phyloP scores from a whole-genome alignment of 2,329 filamentous ascomycete genomes.

The Pseudogymnoascus sp. region DNA sequence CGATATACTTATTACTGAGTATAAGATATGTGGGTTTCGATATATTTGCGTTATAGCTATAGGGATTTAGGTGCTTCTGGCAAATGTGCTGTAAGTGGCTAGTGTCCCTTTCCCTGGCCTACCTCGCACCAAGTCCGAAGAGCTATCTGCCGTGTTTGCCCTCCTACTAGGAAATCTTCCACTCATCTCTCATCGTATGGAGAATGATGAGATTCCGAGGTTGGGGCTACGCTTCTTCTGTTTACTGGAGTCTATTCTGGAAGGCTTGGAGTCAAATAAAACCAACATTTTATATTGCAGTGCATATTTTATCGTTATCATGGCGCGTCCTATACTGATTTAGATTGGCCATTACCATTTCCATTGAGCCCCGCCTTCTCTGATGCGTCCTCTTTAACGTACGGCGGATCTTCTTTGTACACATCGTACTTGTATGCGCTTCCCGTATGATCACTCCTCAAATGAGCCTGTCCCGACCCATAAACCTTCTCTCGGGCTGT shows the following conservation, averaged over 20 bases:
- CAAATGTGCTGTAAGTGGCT: not conserved
- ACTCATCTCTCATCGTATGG: constrained; percentile 18
- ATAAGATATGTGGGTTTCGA: not conserved
- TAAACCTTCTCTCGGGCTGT: constrained; percentile 54
- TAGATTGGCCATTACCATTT: not conserved
- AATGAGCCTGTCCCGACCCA: constrained; percentile 45
- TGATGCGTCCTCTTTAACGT: constrained; percentile 34
- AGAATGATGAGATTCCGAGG: constrained; percentile 9
- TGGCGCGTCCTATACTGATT: not conserved
- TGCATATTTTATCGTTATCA: not conserved
- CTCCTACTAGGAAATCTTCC: constrained; percentile 17
- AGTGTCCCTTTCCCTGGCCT: constrained; percentile 12
- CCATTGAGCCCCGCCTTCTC: not conserved
- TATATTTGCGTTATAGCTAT: not conserved
- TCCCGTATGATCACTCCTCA: constrained; percentile 51
- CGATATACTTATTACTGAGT: not conserved
- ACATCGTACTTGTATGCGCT: constrained; percentile 53
- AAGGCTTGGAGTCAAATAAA: not conserved
- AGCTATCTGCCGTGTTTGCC: constrained; percentile 19
- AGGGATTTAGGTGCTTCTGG: not conserved
- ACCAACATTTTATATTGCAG: not conserved
- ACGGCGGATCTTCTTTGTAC: constrained; percentile 44
- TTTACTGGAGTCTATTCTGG: not conserved
- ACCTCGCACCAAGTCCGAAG: constrained; percentile 17
- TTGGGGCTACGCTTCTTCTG: constrained; percentile 9